A percentile compares a stretch with the other conserved stretches of the same genome.
Conservation (phyloP, 2,329 filamentous ascomycete genomes). For the Microcera coccophila region DNA sequence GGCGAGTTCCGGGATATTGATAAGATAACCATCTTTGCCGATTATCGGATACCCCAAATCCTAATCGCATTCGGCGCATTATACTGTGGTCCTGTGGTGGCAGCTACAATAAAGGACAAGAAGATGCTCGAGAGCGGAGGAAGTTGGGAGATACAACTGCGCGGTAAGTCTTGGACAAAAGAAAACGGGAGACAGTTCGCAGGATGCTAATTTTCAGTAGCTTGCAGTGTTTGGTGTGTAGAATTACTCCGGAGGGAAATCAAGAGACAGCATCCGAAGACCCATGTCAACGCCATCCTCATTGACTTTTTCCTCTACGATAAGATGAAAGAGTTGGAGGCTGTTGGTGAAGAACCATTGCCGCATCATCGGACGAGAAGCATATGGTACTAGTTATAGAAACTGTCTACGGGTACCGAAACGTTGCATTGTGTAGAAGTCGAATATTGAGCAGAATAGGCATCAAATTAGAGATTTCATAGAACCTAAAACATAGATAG, state of each 20-base stretch:
- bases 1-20: conserved; percentile 87
- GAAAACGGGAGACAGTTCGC: no score
- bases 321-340: conserved; percentile 81
- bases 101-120: conserved; percentile 62
- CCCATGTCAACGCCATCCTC: conserved; percentile 77
- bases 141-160: conserved; percentile 79
- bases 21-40: conserved; percentile 97
- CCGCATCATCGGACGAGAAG: conserved; percentile 88
- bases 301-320: conserved; percentile 99
- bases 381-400: conserved; percentile 73
- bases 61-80: conserved; percentile 78
- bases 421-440: no score
- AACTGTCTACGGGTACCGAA: no score
- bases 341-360: conserved; percentile 49
- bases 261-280: conserved; percentile 63
- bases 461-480: conserved; percentile 7
- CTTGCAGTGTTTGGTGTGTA: conserved; percentile 94
- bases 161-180: conserved; percentile 50
- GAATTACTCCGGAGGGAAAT: conserved; percentile 86
- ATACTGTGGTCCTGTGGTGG: conserved; percentile 76
- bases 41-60: conserved; percentile 95
- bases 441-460: no score
- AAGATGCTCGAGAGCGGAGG: conserved; percentile 67
- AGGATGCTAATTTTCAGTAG: conserved; percentile 36
- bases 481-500: conserved; percentile 15